Evolutionary conservation across 129 eudicot species (phyloP).

Genomic region (Daucus carota): DNA sequence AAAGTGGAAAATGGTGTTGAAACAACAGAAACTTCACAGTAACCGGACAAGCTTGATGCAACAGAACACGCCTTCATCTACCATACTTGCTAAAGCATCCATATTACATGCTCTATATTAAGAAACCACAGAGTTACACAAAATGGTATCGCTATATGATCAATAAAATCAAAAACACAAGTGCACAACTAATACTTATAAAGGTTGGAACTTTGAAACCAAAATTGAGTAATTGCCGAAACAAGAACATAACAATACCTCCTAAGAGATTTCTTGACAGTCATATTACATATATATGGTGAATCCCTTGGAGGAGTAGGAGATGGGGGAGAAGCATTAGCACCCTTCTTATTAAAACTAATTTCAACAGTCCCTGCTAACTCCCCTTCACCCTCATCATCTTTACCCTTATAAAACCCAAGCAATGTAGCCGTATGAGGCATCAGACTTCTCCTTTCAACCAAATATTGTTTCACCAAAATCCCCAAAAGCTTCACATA

Average conservation of each 20-base stretch:
- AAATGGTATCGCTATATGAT: neutral
- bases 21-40: neutral
- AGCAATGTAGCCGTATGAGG: slow-evolving; percentile 77
- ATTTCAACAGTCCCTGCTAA: slow-evolving; percentile 94
- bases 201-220: neutral
- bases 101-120: neutral
- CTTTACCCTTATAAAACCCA: slow-evolving; percentile 50
- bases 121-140: neutral
- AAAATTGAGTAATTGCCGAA: neutral
- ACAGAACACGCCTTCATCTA: neutral
- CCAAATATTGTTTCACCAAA: slow-evolving; percentile 65
- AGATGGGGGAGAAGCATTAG: slow-evolving; percentile 79
- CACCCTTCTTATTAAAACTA: slow-evolving; percentile 65
- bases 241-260: slow-evolving; percentile 37
- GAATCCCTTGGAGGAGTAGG: slow-evolving; percentile 65
- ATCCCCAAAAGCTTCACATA: slow-evolving; percentile 58
- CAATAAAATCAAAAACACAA: neutral
- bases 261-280: slow-evolving; percentile 66
- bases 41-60: neutral
- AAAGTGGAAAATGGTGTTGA: neutral
- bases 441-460: slow-evolving; percentile 61
- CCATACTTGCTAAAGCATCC: neutral
- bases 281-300: slow-evolving; percentile 35
- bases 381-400: slow-evolving; percentile 30
- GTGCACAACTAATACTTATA: neutral